Conservation (phyloP, 805 yeast species). For the Zygosaccharomyces gambellarensis region DNA sequence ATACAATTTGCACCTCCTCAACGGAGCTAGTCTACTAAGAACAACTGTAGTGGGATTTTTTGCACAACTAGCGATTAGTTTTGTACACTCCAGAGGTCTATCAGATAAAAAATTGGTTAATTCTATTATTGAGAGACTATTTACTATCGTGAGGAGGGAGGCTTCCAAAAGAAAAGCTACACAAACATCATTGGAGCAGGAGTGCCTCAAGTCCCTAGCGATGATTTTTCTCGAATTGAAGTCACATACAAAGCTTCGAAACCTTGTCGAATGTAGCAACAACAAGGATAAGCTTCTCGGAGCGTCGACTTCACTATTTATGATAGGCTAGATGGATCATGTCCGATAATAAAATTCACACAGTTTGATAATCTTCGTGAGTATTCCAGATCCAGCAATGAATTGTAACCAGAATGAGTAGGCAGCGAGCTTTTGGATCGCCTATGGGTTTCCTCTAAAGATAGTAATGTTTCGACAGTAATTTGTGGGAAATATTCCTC, state of each 20-base stretch:
- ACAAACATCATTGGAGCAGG: conserved; percentile 6
- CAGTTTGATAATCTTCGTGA: conserved; percentile 9
- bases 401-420: conserved; percentile 2
- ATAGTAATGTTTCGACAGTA: not conserved
- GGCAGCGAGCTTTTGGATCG: not conserved
- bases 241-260: conserved; percentile 2
- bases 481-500: conserved; percentile 7
- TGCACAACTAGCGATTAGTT: conserved; percentile 14
- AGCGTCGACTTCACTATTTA: conserved; percentile 5
- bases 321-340: not conserved
- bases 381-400: conserved; percentile 11
- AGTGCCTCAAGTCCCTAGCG: conserved; percentile 18
- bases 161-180: not conserved
- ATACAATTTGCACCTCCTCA: conserved; percentile 23
- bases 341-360: conserved; percentile 2
- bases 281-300: not conserved
- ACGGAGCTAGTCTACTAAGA: conserved; percentile 12
- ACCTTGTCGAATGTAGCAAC: not conserved
- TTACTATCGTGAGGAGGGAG: conserved; percentile 8
- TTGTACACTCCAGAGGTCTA: conserved; percentile 1
- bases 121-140: conserved; percentile 16
- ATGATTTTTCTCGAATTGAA: conserved; percentile 20
- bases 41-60: conserved; percentile 13
- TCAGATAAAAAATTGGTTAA: conserved; percentile 11
- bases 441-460: not conserved